Conservation (phyloP, 2,329 filamentous ascomycete genomes). For the Colletotrichum melonis region DNA sequence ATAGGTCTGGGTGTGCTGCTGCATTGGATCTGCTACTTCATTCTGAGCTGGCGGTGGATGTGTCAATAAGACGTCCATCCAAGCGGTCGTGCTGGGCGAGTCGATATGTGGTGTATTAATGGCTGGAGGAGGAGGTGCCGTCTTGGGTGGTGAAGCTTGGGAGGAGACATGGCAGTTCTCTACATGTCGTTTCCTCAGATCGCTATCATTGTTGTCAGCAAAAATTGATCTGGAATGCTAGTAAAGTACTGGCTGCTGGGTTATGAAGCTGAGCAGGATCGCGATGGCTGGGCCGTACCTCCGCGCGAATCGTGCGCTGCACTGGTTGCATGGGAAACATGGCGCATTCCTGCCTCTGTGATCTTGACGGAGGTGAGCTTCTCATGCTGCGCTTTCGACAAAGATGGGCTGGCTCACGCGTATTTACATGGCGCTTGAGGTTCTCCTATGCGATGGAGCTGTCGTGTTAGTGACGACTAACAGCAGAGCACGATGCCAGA, state of each 20-base stretch:
- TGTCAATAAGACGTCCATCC: slow-evolving; percentile 16
- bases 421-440: slow-evolving; percentile 26
- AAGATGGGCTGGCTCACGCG: background rate
- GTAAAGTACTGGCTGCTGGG: background rate
- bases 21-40: slow-evolving; percentile 8
- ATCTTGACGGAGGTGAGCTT: background rate
- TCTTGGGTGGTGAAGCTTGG: slow-evolving; percentile 1
- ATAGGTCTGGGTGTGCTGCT: background rate
- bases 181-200: slow-evolving; percentile 19
- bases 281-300: background rate
- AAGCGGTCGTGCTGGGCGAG: slow-evolving; percentile 13
- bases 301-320: slow-evolving; percentile 12
- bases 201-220: background rate
- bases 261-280: too few relatives aligned
- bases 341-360: slow-evolving; percentile 24
- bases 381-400: background rate
- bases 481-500: background rate
- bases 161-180: slow-evolving; percentile 15
- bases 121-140: slow-evolving; percentile 4
- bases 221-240: too few relatives aligned
- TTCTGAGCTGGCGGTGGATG: slow-evolving; percentile 9
- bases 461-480: slow-evolving; percentile 1
- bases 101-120: background rate
- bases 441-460: slow-evolving; percentile 11
- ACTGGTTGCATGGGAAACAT: slow-evolving; percentile 11